Evolutionary conservation across 768 basidiomycete genomes (phyloP).

Genomic region (Mycena epipterygia): DNA sequence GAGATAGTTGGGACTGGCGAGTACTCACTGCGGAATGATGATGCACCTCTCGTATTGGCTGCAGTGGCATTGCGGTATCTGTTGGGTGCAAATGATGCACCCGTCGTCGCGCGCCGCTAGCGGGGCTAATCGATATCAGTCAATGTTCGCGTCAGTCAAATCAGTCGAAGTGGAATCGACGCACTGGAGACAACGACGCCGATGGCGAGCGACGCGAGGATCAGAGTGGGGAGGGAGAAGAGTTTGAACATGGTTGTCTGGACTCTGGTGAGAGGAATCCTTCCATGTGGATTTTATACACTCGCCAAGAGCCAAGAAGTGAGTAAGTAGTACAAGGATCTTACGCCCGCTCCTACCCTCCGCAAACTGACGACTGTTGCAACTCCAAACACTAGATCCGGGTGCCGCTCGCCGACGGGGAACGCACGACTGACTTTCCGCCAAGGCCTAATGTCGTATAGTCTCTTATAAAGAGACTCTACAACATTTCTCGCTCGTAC

Average conservation of each 20-base stretch:
- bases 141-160: conserved; percentile 9
- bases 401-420: conserved; percentile 1
- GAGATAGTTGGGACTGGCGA: conserved; percentile 19
- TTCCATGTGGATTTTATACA: conserved; percentile 18
- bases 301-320: conserved; percentile 16
- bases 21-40: conserved; percentile 25
- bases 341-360: conserved; percentile 6
- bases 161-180: conserved; percentile 3
- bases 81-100: conserved; percentile 21
- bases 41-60: conserved; percentile 16
- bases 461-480: no score
- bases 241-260: conserved; percentile 19
- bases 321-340: conserved; percentile 19
- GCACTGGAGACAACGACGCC: conserved; percentile 24
- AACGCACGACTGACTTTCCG: not conserved
- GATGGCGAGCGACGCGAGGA: conserved; percentile 20
- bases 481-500: no score
- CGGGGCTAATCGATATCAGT: conserved; percentile 16
- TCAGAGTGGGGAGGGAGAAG: conserved; percentile 16
- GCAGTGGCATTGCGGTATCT: conserved; percentile 18
- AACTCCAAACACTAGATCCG: conserved; percentile 8
- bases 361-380: not conserved
- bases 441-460: not conserved
- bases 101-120: conserved; percentile 12
- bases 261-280: conserved; percentile 16